Evolutionary conservation across 2,329 filamentous ascomycete species (phyloP).

Genomic region (Talaromyces sp.): DNA sequence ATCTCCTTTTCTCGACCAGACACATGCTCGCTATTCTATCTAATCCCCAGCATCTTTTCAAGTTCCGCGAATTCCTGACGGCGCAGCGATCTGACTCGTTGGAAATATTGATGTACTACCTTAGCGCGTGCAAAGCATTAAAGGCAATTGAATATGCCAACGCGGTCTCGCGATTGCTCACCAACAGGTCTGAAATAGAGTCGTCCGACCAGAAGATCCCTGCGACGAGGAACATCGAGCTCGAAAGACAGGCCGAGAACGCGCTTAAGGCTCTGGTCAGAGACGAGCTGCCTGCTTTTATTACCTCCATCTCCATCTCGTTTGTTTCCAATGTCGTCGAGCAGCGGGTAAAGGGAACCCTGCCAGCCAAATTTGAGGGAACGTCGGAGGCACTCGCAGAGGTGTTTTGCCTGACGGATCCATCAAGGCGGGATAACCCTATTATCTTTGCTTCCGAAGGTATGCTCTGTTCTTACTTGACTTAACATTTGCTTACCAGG

Average conservation of each 20-base stretch:
- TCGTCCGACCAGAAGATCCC: conserved; percentile 49
- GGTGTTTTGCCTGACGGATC: conserved; percentile 71
- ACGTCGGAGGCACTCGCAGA: conserved; percentile 71
- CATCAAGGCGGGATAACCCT: conserved; percentile 65
- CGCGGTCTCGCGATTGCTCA: conserved; percentile 57
- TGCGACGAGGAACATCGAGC: conserved; percentile 50
- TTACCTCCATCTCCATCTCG: conserved; percentile 62
- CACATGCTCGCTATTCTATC: conserved; percentile 62
- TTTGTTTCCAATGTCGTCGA: conserved; percentile 66
- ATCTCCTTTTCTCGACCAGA: conserved; percentile 59
- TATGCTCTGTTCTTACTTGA: conserved; percentile 24
- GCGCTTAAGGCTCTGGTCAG: conserved; percentile 60
- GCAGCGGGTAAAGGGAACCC: conserved; percentile 60
- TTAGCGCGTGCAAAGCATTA: conserved; percentile 65
- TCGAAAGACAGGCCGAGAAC: conserved; percentile 58
- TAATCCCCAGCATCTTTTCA: conserved; percentile 56
- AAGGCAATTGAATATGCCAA: conserved; percentile 63
- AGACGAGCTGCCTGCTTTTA: conserved; percentile 66
- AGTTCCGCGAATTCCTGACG: conserved; percentile 63
- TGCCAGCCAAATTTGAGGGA: conserved; percentile 58
- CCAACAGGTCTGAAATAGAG: conserved; percentile 49
- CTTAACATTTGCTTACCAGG: neutral
- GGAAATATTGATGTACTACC: conserved; percentile 63
- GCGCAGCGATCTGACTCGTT: conserved; percentile 56
- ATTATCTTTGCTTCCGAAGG: conserved; percentile 73